Conservation (phyloP, 805 yeast species). For the Lachancea fermentati region DNA sequence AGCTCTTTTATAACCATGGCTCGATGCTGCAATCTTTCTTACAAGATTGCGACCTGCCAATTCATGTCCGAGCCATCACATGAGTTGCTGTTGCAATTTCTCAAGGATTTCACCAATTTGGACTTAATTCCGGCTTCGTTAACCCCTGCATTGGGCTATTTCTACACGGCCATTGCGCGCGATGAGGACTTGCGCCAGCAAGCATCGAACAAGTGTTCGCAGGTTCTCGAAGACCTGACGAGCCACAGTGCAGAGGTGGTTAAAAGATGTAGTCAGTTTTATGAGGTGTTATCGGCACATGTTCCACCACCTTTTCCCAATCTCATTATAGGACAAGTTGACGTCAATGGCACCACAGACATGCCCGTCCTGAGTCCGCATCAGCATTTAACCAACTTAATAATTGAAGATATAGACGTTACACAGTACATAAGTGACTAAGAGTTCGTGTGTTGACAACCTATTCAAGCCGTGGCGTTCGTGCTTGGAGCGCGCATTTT, state of each 20-base stretch:
- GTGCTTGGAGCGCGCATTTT: too few relatives aligned
- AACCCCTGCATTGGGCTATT: conserved; percentile 1
- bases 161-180: conserved; percentile 6
- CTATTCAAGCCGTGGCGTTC: too few relatives aligned
- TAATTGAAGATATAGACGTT: conserved; percentile 9
- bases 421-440: conserved; percentile 1
- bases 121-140: conserved; percentile 4
- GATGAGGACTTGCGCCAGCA: conserved; percentile 2
- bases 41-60: background rate
- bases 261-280: conserved; percentile 5
- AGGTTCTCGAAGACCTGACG: conserved; percentile 2
- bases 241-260: conserved; percentile 6
- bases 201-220: conserved; percentile 4
- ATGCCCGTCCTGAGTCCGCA: conserved; percentile 7
- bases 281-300: background rate
- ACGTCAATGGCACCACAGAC: conserved; percentile 15
- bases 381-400: conserved; percentile 8
- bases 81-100: conserved; percentile 2
- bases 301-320: background rate
- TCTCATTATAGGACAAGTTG: conserved; percentile 26
- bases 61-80: background rate
- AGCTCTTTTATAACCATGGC: too few relatives aligned
- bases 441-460: too few relatives aligned
- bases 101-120: conserved; percentile 4
- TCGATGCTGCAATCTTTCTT: too few relatives aligned